Conservation (phyloP, 2,329 filamentous ascomycete genomes). For the Xylariaceae sp. region DNA sequence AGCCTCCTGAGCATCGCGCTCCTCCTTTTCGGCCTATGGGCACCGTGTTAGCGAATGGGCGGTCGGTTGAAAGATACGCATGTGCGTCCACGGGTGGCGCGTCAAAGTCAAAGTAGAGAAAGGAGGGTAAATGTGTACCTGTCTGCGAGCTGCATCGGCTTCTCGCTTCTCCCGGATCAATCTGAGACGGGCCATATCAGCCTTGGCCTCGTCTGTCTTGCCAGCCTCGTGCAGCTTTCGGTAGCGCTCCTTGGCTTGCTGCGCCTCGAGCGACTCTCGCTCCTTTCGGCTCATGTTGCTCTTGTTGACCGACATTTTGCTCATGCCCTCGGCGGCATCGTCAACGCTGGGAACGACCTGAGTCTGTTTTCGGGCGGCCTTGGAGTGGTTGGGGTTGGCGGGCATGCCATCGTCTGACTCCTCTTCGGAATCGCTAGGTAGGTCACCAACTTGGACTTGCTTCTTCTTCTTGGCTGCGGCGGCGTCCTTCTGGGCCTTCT, state of each 20-base stretch:
- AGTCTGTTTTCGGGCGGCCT: conserved; percentile 63
- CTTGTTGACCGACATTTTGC: conserved; percentile 54
- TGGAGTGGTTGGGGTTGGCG: conserved; percentile 88
- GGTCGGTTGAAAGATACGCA: not conserved
- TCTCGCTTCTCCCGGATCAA: conserved; percentile 84
- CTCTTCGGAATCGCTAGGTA: conserved; percentile 64
- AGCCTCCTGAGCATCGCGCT: conserved; percentile 51
- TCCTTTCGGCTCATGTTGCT: conserved; percentile 51
- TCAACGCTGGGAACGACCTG: conserved; percentile 45
- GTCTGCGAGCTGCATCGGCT: conserved; percentile 76
- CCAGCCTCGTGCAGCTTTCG: conserved; percentile 89
- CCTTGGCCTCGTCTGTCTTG: conserved; percentile 93
- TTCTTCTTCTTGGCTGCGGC: conserved; percentile 75
- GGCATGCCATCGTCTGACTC: conserved; percentile 62
- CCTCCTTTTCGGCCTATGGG: conserved; percentile 56
- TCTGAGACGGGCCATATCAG: conserved; percentile 79
- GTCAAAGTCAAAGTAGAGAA: not conserved
- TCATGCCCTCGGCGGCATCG: conserved; percentile 52
- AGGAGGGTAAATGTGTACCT: conserved; percentile 51
- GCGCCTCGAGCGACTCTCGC: conserved; percentile 77
- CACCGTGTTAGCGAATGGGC: conserved; percentile 21
- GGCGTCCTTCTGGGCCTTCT: conserved; percentile 88
- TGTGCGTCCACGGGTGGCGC: not conserved
- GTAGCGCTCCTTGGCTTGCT: conserved; percentile 85
- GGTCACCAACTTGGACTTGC: conserved; percentile 76